Base-by-base conservation (phyloP, 2,329 filamentous ascomycete genomes). In the Penicillium sp. region DNA sequence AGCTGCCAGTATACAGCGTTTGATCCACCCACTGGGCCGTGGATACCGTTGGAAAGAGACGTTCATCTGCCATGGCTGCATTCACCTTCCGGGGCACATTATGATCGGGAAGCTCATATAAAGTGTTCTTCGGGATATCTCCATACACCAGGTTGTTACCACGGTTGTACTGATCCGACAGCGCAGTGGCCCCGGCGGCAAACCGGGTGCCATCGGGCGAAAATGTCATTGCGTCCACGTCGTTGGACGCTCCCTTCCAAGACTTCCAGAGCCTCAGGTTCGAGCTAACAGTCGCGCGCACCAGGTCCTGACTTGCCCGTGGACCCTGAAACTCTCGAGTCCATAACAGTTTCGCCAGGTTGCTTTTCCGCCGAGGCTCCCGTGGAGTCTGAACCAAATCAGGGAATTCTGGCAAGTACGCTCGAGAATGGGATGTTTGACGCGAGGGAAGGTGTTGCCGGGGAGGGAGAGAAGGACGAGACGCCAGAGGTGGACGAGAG, bases 211-310 rank as follows among this genome's bases (percentile, higher is more conserved):
- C 76, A 59, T 80, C 70, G 2, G 73, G 70, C 2, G 76, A 74
- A 81, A 81, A 84, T 11, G 78, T 73, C 3, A 82, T 63, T 8
- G 73, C 71, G 32, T 77, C 71, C 1, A 83, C 73, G 59, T 83
- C 81, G 25, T 77, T 76, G 0, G 80, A 83, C 0, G 79, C 78
- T 1, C 79, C 78, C 51, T 75, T 79, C 71, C 77, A 83, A 11
- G 70, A 68, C 45, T 67, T 71, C 26, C 66, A 70, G 3, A 68
- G 67, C 4, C 68, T 71, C 12, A 82, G 57, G 1, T 70, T 66
- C 25, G 72, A 63, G 29, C 58, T 59, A 25, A 64, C 63, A 27
- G 66, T 57, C 9, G 47, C 26, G 28, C 48, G 45, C 43, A 65
- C 38, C n/a, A 50, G 48, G 4, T 43, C 46, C 11, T 54, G 48